phyloP scores from a whole-genome alignment of 176 grass and related monocot species.

The Oryza longistaminata region DNA sequence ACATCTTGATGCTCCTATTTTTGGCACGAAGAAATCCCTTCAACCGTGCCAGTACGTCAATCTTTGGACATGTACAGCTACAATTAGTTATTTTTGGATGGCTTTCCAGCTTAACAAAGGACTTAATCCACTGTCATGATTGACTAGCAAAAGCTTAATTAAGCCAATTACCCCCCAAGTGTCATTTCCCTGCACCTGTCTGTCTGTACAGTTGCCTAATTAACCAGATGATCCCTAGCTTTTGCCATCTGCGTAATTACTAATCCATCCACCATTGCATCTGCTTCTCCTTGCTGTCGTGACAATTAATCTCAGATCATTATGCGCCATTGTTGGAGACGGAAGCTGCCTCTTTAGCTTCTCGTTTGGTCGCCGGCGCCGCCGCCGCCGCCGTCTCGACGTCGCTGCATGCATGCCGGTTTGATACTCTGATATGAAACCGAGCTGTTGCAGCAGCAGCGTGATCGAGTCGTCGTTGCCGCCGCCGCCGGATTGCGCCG shows the following conservation, averaged over 20 bases:
- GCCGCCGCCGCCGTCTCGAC: background rate
- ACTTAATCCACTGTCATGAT: slow-evolving; percentile 1
- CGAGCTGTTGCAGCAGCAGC: slow-evolving; percentile 4
- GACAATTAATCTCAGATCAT: background rate
- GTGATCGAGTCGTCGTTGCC: background rate
- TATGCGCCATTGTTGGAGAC: background rate
- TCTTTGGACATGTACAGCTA: slow-evolving; percentile 4
- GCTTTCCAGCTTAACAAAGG: background rate
- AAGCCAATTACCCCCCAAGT: background rate
- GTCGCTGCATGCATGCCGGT: background rate
- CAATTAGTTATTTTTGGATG: slow-evolving; percentile 26
- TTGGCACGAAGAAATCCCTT: background rate
- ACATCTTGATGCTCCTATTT: background rate
- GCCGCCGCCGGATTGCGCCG: background rate
- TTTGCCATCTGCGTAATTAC: slow-evolving; percentile 17
- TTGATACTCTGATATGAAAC: slow-evolving; percentile 12
- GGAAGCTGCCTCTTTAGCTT: background rate
- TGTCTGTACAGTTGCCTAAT: background rate
- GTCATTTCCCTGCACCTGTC: background rate
- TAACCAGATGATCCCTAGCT: slow-evolving; percentile 19
- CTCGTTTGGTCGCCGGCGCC: background rate
- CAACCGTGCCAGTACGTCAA: background rate
- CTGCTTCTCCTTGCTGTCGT: background rate
- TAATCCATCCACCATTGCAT: background rate
- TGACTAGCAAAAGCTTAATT: slow-evolving; percentile 24